These are phyloP conservation scores for Aspergillus fumigatiaffinis DNA, from an alignment of 2,329 filamentous ascomycete species.

Conservation along the genomic window DNA sequence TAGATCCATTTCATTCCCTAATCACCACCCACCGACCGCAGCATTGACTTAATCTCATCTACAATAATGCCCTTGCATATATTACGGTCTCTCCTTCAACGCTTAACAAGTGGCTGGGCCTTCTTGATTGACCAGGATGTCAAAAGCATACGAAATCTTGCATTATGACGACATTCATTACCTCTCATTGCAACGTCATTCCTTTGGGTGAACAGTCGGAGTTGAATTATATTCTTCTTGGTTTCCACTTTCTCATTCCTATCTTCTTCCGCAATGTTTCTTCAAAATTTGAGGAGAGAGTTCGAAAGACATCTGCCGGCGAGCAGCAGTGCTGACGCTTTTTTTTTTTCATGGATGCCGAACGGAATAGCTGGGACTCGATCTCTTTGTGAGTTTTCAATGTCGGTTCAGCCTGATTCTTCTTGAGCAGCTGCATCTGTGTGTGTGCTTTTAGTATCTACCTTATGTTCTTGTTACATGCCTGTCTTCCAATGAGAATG, in stretches of 20 bases:
- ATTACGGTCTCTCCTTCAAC: conserved; percentile 19
- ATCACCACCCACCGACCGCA: conserved; percentile 2
- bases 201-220: conserved; percentile 17
- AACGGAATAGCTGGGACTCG: neutral
- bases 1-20: conserved; percentile 4
- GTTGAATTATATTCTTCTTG: conserved; percentile 15
- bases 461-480: neutral
- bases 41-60: conserved; percentile 2
- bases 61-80: conserved; percentile 18
- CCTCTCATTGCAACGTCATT: conserved; percentile 15
- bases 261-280: conserved; percentile 7
- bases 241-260: conserved; percentile 8
- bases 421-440: conserved; percentile 1
- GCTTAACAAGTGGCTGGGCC: conserved; percentile 25
- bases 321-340: conserved; percentile 16
- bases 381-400: neutral
- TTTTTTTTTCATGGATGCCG: neutral
- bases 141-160: conserved; percentile 25
- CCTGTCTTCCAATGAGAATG: neutral
- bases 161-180: conserved; percentile 23
- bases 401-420: conserved; percentile 14
- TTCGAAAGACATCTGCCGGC: conserved; percentile 3
- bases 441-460: neutral
- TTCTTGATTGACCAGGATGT: conserved; percentile 25
- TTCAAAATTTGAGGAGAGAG: neutral